Base-by-base conservation (phyloP, 192 early-diverging fungal genomes). In the Cladochytrium replicatum region DNA sequence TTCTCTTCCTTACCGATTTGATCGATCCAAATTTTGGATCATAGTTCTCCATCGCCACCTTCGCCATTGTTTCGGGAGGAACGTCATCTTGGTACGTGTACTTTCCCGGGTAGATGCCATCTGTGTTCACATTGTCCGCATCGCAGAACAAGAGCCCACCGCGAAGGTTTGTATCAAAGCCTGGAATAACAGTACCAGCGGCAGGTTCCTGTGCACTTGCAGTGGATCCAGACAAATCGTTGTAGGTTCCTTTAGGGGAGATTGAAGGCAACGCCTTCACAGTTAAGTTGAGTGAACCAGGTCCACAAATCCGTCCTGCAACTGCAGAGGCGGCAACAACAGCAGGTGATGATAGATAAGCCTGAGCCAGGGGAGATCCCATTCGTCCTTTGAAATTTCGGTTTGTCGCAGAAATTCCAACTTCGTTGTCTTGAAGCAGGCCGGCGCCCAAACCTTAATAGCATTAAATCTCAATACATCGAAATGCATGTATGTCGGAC, bases 31-130 rank as follows among this genome's bases (percentile, higher is more conserved):
- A 99, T 8, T 75, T 63, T 24, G 86, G 80, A 62, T 99, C 95
- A 62, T 99, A 99, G 63, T 99, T 99, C 62, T 94, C 89, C 95
- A 99, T 99, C 37, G 87, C 95, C 0, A 99, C 90, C 60, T 84
- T 69, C 37, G 80, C 80, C 95, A 98, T 98, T 25, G 81, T 74
- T 41, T 88, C 89, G 4, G 80, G 74, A 6, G 82, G 76, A 60
- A 99, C 80, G 52, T 96, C 90, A 60, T 99, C 95, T 55, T 89
- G 82, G 59, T 99, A 99, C 2, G 93, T 99, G 71, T 96, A 99
- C 58, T 93, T 94, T 32, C 95, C 94, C 3, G 95, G 89, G 56
- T 99, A 99, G 46, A 96, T 96, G 28, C 88, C 95, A 68, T 99
- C 95, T 5, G 95, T 99, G 71, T 96, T 96, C 46, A 99, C 74